These are phyloP conservation scores for Pisolithus marmoratus DNA, from an alignment of 768 basidiomycete species.

Conservation along the genomic window DNA sequence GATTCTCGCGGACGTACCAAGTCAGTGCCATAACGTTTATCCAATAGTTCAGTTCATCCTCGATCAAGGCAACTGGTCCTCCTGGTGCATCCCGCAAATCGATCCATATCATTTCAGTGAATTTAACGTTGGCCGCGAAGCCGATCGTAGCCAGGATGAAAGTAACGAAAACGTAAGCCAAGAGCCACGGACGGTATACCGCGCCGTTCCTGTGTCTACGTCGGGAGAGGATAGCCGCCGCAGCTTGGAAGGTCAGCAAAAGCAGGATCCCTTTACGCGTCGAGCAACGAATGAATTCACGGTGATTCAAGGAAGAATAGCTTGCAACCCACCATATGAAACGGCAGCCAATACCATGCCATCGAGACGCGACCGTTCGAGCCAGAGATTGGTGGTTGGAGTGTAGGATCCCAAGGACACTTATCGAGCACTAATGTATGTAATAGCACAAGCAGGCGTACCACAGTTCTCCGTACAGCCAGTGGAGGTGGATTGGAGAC, in stretches of 20 bases:
- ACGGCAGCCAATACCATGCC: constrained; percentile 16
- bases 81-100: constrained; percentile 18
- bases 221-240: constrained; percentile 2
- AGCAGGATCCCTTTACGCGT: constrained; percentile 16
- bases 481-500: too few relatives aligned
- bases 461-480: too few relatives aligned
- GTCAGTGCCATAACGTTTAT: constrained; percentile 18
- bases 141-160: constrained; percentile 24
- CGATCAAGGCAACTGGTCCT: constrained; percentile 9
- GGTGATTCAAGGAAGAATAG: too few relatives aligned
- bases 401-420: constrained; percentile 13
- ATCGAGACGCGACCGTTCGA: constrained; percentile 21
- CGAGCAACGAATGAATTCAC: background rate
- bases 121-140: constrained; percentile 19
- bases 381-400: constrained; percentile 18
- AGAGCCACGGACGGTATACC: constrained; percentile 7
- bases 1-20: constrained; percentile 8
- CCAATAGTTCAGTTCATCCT: constrained; percentile 7
- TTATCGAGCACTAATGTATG: background rate
- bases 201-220: background rate
- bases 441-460: too few relatives aligned
- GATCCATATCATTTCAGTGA: constrained; percentile 29
- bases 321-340: constrained; percentile 14
- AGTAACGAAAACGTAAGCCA: constrained; percentile 20
- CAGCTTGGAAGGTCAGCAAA: constrained; percentile 17